Conservation (phyloP, 306 rosid genomes). For the Cicer pinnatifidum region DNA sequence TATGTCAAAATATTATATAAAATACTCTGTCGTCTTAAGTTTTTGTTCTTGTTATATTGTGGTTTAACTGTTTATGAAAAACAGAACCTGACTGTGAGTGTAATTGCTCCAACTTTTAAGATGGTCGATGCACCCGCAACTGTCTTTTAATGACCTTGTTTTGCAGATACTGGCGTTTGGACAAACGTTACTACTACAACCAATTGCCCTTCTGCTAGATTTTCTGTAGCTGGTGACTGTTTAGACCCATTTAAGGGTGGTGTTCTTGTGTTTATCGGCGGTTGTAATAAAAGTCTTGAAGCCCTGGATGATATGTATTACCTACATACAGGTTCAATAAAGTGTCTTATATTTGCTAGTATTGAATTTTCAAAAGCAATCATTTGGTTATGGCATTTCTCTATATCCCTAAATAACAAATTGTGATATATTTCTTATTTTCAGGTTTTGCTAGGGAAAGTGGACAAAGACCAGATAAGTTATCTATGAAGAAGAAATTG, state of each 20-base stretch:
- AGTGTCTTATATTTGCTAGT: conserved; percentile 29
- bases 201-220: conserved; percentile 86
- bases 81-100: conserved; percentile 26
- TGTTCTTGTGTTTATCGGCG: conserved; percentile 88
- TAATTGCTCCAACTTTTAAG: conserved; percentile 33
- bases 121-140: conserved; percentile 23
- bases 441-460: conserved; percentile 75
- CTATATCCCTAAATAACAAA: conserved; percentile 28
- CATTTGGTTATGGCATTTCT: conserved; percentile 38
- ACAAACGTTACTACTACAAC: conserved; percentile 66
- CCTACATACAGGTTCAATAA: conserved; percentile 78
- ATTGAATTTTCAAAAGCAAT: conserved; percentile 20
- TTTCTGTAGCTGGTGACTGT: conserved; percentile 94
- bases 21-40: not conserved
- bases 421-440: conserved; percentile 48
- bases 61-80: conserved; percentile 30
- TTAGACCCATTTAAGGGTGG: conserved; percentile 83
- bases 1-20: conserved; percentile 52
- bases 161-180: conserved; percentile 88
- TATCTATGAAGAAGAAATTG: conserved; percentile 89
- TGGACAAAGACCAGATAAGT: conserved; percentile 80
- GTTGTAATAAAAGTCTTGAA: conserved; percentile 95
- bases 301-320: conserved; percentile 92
- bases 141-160: conserved; percentile 20
- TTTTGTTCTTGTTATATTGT: conserved; percentile 11